Evolutionary conservation across 179 eudicot genomes (phyloP), one percentile per base, ranked within the genome.

Genomic region (Amaranthus tricolor): DNA sequence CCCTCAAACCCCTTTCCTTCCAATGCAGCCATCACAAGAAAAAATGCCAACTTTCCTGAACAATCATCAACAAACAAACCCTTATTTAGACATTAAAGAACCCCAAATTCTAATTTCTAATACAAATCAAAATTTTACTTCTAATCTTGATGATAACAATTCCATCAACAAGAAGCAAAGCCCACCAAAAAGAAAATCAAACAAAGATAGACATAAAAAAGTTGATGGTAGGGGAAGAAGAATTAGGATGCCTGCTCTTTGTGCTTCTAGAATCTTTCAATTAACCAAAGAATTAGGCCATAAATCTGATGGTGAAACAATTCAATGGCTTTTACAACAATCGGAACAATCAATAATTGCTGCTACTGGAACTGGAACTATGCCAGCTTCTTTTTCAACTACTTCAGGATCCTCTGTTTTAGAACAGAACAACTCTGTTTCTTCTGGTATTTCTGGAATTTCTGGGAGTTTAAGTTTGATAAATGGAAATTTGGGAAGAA

Each of bases 181-280:
- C 75, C 78, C 71, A 57, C 62, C 87, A 49, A 82, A 81, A n/a
- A 75, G 86, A 72, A 82, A 83, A 56, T 80, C 88, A 40, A 83
- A 74, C 75, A 87, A 87, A 67, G 90, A 87, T 17, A 74, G 90
- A 43, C 88, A 87, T 73, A 87, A 81, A 31, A 87, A 87, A 40
- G 90, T 87, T 6, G 88, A 87, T 64, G 90, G 90, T 19, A 76
- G 90, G 65, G 88, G 90, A 1, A 77, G 90, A 68, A 82, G 90
- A 62, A 87, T 87, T 5, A 49, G 90, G 69, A 83, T 87, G 80
- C 88, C 90, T 4, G 90, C 88, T 2, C 75, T 85, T 7, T 85
- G 82, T 70, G 90, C 88, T 5, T 88, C 90, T 0, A 80, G 90
- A 56, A 80, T 87, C 13, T 87, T 87, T 55, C 90, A 87, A 65